Base-by-base conservation (phyloP, 2,329 filamentous ascomycete species). In the Didymellaceae sp. region DNA sequence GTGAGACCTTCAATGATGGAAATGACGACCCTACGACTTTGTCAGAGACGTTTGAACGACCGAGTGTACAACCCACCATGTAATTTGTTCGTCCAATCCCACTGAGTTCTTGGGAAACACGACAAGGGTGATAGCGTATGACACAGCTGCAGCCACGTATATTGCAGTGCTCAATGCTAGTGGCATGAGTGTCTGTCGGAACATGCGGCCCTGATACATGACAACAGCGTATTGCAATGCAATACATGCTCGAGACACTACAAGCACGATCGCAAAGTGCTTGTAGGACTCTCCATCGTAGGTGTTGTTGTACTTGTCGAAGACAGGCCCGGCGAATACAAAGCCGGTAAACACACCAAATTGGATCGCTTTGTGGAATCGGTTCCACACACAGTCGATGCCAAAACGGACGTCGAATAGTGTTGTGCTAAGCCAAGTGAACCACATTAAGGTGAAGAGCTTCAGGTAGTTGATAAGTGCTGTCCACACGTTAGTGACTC, bases 391-490 rank as follows among this genome's bases (percentile, higher is more conserved):
- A 34, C 82, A 86, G 65, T 88, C 85, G 18, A 82, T 79, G 1
- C 83, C 80, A 62, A 86, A 88, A 1, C 86, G 82, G 26, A 87
- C 80, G 67, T 88, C 86, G 63, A 84, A 87, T 1, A 88, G 71
- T 9, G 81, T 80, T 13, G 83, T 80, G 43, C 84, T 75, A 13
- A 87, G 77, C 86, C 86, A 88, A 13, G 82, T 86, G 51, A 86
- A 83, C 85, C 85, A 88, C 11, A 87, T 73, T 9, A 88, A 74
- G 6, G 80, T 73, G 63, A 84, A 78, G 55, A 81, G 81, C 37
- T 82, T 74, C 45, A 82, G 70, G 59, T 83, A 80, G 40, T 77
- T 60, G 41, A 65, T 57, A 4, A 77, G 58, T 17, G 52, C 59
- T 63, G n/a, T 21, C 5, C 2, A 6, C 6, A 16, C n/a, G 10